Evolutionary conservation across 2,329 filamentous ascomycete genomes (phyloP).

Genomic region (Colletotrichum truncatum): DNA sequence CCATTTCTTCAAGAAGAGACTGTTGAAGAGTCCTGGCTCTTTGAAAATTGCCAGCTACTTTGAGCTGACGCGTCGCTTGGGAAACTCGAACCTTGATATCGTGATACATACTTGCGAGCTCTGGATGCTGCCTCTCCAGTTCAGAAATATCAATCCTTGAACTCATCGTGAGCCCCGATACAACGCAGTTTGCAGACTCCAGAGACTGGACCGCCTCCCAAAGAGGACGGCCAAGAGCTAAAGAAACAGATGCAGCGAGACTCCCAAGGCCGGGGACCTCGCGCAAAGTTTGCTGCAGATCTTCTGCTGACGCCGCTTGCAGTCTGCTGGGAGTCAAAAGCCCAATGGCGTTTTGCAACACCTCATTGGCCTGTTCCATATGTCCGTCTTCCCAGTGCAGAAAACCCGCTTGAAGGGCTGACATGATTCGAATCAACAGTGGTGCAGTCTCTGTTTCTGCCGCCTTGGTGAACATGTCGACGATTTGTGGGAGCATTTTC

Average conservation of each 20-base stretch:
- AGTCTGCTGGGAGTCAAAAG: not conserved
- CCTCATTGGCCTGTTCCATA: not conserved
- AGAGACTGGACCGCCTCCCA: not conserved
- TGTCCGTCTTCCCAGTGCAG: not conserved
- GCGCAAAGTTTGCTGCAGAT: not conserved
- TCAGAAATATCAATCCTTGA: not conserved
- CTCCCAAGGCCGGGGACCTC: not conserved
- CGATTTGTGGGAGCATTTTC: not conserved
- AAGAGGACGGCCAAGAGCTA: not conserved
- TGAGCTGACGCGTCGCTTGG: not conserved
- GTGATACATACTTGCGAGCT: not conserved
- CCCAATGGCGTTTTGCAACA: not conserved
- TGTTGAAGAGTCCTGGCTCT: not conserved
- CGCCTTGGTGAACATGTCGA: not conserved
- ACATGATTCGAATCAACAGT: not conserved
- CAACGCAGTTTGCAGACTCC: not conserved
- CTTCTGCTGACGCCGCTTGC: not conserved
- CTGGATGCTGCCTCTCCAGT: not conserved
- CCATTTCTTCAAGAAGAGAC: not conserved
- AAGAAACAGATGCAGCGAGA: not conserved
- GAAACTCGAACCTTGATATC: not conserved
- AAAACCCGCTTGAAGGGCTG: not conserved
- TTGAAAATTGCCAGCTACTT: not conserved
- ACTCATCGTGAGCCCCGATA: not conserved
- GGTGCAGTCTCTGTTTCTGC: not conserved